Conservation (phyloP, 2,329 filamentous ascomycete species). For the Arthroderma sp. region DNA sequence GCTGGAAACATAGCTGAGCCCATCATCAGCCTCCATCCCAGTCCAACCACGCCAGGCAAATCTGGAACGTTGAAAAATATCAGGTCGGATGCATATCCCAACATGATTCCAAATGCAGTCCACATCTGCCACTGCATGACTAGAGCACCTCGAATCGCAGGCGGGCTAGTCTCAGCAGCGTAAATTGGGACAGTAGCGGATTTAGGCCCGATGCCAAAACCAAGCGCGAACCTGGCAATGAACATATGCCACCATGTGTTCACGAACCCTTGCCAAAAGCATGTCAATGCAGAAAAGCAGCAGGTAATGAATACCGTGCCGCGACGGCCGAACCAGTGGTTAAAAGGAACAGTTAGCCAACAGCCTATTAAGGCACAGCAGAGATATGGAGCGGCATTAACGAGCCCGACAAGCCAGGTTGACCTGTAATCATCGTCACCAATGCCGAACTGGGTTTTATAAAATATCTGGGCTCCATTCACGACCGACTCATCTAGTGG, state of each 20-base stretch:
- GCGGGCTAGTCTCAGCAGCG: constrained; percentile 59
- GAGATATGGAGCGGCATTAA: constrained; percentile 46
- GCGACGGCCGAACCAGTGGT: constrained; percentile 54
- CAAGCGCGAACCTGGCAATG: constrained; percentile 56
- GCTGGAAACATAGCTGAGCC: constrained; percentile 52
- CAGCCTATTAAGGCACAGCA: constrained; percentile 57
- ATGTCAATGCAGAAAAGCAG: constrained; percentile 49
- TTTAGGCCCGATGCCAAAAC: constrained; percentile 66
- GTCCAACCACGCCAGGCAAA: constrained; percentile 40
- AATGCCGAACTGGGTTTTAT: constrained; percentile 49
- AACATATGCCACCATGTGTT: constrained; percentile 61
- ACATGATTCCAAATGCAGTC: constrained; percentile 39
- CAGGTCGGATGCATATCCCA: constrained; percentile 47
- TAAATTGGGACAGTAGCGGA: constrained; percentile 64
- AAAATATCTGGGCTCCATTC: constrained; percentile 56
- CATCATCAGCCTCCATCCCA: constrained; percentile 58
- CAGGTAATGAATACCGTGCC: constrained; percentile 67
- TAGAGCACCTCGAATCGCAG: constrained; percentile 56
- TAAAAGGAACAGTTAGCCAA: constrained; percentile 62
- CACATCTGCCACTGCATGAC: constrained; percentile 71
- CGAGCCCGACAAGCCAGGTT: constrained; percentile 48
- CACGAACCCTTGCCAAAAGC: constrained; percentile 49
- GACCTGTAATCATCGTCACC: constrained; percentile 33
- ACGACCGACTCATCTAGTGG: constrained; percentile 51
- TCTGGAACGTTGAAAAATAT: constrained; percentile 47